phyloP scores from a whole-genome alignment of 2,329 filamentous ascomycete genomes.

The Pseudocercospora musae region DNA sequence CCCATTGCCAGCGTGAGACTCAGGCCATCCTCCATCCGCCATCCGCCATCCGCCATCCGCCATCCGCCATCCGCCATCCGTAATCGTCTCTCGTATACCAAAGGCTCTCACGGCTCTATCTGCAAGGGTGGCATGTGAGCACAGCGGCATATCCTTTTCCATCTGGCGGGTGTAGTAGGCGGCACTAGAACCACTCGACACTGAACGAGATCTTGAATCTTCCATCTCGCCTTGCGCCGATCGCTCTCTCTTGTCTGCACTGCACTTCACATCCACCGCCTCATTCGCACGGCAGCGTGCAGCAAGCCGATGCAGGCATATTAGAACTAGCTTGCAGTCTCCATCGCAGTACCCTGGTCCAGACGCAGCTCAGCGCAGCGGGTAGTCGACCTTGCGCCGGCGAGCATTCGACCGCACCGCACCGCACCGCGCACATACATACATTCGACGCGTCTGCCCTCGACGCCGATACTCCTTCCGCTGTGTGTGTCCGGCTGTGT shows the following conservation, averaged over 20 bases:
- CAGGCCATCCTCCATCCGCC: too few species aligned
- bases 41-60: too few species aligned
- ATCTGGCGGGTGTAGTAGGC: not conserved
- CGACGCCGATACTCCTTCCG: not conserved
- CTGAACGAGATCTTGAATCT: not conserved
- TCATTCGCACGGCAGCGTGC: not conserved
- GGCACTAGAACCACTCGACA: not conserved
- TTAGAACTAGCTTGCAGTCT: not conserved
- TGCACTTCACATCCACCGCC: not conserved
- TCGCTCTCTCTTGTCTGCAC: not conserved
- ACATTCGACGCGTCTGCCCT: conserved; percentile 5
- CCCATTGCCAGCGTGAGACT: too few species aligned
- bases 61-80: too few species aligned
- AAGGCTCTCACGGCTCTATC: not conserved
- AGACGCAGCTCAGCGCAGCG: not conserved
- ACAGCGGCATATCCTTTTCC: not conserved
- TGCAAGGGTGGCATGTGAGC: conserved; percentile 1
- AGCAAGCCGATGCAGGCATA: not conserved
- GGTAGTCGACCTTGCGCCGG: conserved; percentile 1
- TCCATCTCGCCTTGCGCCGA: not conserved
- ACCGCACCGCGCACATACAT: not conserved
- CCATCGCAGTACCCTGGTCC: not conserved
- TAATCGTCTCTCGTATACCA: not conserved
- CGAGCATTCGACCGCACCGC: not conserved
- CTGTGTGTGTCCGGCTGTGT: not conserved